Evolutionary conservation across 495 filamentous ascomycete genomes (phyloP).

Genomic region (Penicillium manginii): DNA sequence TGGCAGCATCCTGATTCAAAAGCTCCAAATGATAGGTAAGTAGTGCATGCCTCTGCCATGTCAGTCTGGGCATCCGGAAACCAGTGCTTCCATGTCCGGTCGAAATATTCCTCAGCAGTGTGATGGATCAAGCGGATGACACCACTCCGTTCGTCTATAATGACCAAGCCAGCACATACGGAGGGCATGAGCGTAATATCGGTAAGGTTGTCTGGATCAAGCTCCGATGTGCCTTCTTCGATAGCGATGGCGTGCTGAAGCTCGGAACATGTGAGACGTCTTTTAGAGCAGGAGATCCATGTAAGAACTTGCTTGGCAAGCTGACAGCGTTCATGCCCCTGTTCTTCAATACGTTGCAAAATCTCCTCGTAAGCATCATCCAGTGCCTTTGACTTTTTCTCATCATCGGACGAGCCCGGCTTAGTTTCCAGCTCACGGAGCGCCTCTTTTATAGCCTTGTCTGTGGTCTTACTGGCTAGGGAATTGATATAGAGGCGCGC

Average conservation of each 20-base stretch:
- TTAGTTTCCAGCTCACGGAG: too few relatives aligned
- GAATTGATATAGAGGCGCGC: too few relatives aligned
- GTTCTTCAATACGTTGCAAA: too few relatives aligned
- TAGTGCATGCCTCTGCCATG: not conserved
- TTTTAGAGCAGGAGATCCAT: not conserved
- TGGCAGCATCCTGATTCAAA: not conserved
- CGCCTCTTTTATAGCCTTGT: too few relatives aligned
- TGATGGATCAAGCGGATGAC: not conserved
- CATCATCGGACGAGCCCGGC: too few relatives aligned
- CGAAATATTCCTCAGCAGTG: not conserved
- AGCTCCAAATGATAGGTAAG: not conserved
- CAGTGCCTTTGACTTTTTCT: too few relatives aligned
- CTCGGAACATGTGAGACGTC: not conserved
- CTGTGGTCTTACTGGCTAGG: too few relatives aligned
- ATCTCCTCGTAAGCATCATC: too few relatives aligned
- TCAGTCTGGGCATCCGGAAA: not conserved
- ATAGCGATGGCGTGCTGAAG: not conserved
- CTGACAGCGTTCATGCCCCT: not conserved
- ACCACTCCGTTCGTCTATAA: not conserved
- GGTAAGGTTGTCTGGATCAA: not conserved
- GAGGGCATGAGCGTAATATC: not conserved
- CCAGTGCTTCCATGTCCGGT: not conserved
- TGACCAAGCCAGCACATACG: not conserved
- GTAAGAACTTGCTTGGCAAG: not conserved
- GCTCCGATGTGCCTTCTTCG: not conserved